Percentiles rank a stretch among this genome's conserved stretches.
Conservation (phyloP, 768 basidiomycete species). For the Kwoniella europaea region DNA sequence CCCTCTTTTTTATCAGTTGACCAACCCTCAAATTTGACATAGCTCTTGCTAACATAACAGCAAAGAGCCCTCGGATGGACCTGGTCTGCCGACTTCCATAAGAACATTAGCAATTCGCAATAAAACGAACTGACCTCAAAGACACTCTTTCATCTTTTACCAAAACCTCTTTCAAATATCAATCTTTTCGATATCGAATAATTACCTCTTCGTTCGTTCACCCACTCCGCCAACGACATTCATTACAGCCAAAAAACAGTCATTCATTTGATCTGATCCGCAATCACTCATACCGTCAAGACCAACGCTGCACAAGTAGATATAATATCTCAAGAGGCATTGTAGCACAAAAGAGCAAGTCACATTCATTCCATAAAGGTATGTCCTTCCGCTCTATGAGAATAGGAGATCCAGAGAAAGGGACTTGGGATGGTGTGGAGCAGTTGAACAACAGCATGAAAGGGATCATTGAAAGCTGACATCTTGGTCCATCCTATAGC, state of each 20-base stretch:
- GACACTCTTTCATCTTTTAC: slow-evolving; percentile 12
- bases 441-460: background rate
- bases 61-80: background rate
- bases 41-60: background rate
- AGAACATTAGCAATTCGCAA: background rate
- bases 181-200: background rate
- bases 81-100: slow-evolving; percentile 9
- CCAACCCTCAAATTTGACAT: background rate
- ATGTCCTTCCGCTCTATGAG: background rate
- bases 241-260: slow-evolving; percentile 3
- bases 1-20: background rate
- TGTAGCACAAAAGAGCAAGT: background rate
- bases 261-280: background rate
- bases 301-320: background rate
- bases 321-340: background rate
- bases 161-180: background rate
- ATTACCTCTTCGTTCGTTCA: too few relatives aligned
- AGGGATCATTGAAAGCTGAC: background rate
- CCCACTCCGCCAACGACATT: background rate
- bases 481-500: background rate
- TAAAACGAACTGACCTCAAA: slow-evolving; percentile 8
- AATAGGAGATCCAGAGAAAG: slow-evolving; percentile 2
- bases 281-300: background rate
- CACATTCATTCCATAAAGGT: background rate
- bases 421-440: background rate